These are phyloP conservation scores for Neodidymelliopsis sp. DNA, from an alignment of 2,329 filamentous ascomycete species.

Conservation along the genomic window DNA sequence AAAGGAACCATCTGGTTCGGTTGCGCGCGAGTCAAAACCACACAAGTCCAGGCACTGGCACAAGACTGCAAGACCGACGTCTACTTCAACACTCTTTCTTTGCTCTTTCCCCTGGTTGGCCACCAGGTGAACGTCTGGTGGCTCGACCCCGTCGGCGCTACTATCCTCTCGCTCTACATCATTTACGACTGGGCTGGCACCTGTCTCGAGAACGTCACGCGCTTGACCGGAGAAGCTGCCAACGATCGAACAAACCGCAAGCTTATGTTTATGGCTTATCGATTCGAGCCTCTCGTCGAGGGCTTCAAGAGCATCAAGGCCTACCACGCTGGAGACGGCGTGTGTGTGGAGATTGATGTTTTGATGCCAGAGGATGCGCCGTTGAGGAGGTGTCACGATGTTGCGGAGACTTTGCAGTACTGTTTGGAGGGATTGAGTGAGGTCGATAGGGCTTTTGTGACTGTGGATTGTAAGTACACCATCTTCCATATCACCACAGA, in stretches of 20 bases:
- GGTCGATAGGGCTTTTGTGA: slow-evolving; percentile 62
- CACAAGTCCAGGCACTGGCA: slow-evolving; percentile 68
- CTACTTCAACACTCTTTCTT: slow-evolving; percentile 69
- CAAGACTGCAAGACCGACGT: slow-evolving; percentile 70
- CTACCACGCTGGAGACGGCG: slow-evolving; percentile 69
- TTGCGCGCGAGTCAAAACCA: slow-evolving; percentile 67
- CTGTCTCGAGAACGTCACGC: slow-evolving; percentile 65
- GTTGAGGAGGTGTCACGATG: slow-evolving; percentile 63
- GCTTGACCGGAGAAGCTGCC: slow-evolving; percentile 66
- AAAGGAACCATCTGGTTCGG: slow-evolving; percentile 69
- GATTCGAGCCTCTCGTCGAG: slow-evolving; percentile 61
- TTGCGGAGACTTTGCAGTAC: slow-evolving; percentile 70
- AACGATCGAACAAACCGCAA: slow-evolving; percentile 62
- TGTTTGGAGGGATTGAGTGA: slow-evolving; percentile 64
- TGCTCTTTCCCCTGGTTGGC: slow-evolving; percentile 69
- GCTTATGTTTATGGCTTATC: slow-evolving; percentile 66
- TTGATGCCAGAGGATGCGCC: slow-evolving; percentile 63
- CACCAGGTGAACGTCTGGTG: slow-evolving; percentile 68
- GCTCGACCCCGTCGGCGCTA: slow-evolving; percentile 70
- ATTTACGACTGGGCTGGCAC: slow-evolving; percentile 74
- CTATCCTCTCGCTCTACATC: slow-evolving; percentile 69
- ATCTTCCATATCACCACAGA: background rate
- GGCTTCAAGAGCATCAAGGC: slow-evolving; percentile 64
- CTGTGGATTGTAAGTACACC: slow-evolving; percentile 55
- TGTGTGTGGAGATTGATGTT: slow-evolving; percentile 70